Evolutionary conservation across 768 basidiomycete species (phyloP).

Genomic region (Tricholoma furcatifolium): DNA sequence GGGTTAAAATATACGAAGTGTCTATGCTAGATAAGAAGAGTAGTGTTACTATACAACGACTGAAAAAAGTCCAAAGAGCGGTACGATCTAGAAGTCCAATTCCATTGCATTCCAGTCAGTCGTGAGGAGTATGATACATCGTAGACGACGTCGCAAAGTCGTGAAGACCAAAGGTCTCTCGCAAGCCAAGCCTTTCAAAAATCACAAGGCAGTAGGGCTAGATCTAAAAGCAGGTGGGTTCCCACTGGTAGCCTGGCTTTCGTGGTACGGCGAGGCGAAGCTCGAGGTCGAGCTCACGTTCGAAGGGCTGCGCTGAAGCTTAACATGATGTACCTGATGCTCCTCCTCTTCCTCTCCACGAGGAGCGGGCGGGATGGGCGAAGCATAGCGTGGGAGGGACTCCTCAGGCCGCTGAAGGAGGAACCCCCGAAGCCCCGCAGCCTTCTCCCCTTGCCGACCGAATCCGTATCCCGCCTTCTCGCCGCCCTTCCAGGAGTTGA

Average conservation of each 20-base stretch:
- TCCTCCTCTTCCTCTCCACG: neutral
- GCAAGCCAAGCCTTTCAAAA: neutral
- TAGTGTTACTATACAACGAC: neutral
- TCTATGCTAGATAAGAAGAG: neutral
- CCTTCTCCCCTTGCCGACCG: constrained; percentile 79
- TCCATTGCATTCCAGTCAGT: constrained; percentile 3
- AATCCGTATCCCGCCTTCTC: constrained; percentile 65
- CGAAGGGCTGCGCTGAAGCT: constrained; percentile 28
- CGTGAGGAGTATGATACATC: neutral
- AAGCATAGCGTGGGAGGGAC: constrained; percentile 51
- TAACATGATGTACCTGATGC: constrained; percentile 11
- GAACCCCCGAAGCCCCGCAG: constrained; percentile 67
- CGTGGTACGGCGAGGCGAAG: constrained; percentile 34
- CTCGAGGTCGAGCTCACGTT: constrained; percentile 31
- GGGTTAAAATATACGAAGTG: neutral
- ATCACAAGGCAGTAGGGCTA: constrained; percentile 28
- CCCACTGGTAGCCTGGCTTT: constrained; percentile 19
- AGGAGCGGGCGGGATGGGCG: constrained; percentile 27
- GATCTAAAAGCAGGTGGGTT: constrained; percentile 30
- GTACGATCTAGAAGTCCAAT: constrained; percentile 14
- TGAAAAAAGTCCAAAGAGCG: neutral
- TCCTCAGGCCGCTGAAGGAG: constrained; percentile 58
- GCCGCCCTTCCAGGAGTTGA: constrained; percentile 29
- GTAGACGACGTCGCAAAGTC: neutral
- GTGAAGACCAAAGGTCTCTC: no score